These are phyloP conservation scores for Termitomyces sp. DNA, from an alignment of 768 basidiomycete species.

Conservation along the genomic window DNA sequence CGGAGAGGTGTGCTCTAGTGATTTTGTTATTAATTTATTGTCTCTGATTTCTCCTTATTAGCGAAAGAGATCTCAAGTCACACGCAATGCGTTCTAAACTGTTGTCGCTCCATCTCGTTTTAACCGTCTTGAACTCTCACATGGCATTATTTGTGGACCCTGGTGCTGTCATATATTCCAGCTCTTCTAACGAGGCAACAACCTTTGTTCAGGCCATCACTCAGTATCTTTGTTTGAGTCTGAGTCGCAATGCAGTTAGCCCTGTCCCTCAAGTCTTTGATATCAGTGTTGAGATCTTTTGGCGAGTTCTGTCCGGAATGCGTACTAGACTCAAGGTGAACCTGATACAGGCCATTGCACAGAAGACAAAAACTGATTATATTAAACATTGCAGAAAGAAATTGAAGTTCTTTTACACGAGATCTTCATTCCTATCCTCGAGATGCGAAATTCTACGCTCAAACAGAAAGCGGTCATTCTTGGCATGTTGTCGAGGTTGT, in stretches of 20 bases:
- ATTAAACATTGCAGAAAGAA: slow-evolving; percentile 70
- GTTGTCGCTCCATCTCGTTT: slow-evolving; percentile 88
- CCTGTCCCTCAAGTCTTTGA: slow-evolving; percentile 97
- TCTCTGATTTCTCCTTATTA: slow-evolving; percentile 21
- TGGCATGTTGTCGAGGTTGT: slow-evolving; percentile 81
- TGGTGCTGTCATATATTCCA: slow-evolving; percentile 86
- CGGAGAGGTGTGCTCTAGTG: slow-evolving; percentile 67
- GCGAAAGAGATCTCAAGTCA: slow-evolving; percentile 94
- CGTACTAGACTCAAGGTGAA: slow-evolving; percentile 91
- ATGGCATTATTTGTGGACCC: slow-evolving; percentile 89
- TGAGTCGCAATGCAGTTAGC: slow-evolving; percentile 94
- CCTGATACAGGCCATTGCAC: background rate
- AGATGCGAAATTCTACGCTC: slow-evolving; percentile 94
- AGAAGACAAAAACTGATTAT: background rate
- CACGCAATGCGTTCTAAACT: slow-evolving; percentile 97
- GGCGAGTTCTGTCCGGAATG: slow-evolving; percentile 92
- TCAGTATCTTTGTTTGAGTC: slow-evolving; percentile 89
- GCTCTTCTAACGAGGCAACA: slow-evolving; percentile 81
- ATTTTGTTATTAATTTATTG: background rate
- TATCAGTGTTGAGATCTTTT: slow-evolving; percentile 97
- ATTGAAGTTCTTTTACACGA: slow-evolving; percentile 98
- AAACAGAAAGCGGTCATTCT: slow-evolving; percentile 94
- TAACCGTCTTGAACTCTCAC: slow-evolving; percentile 89
- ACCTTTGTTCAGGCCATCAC: slow-evolving; percentile 92
- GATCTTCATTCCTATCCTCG: slow-evolving; percentile 96